Base-by-base conservation (phyloP, 2,329 filamentous ascomycete species). In the Neofusicoccum ribis region DNA sequence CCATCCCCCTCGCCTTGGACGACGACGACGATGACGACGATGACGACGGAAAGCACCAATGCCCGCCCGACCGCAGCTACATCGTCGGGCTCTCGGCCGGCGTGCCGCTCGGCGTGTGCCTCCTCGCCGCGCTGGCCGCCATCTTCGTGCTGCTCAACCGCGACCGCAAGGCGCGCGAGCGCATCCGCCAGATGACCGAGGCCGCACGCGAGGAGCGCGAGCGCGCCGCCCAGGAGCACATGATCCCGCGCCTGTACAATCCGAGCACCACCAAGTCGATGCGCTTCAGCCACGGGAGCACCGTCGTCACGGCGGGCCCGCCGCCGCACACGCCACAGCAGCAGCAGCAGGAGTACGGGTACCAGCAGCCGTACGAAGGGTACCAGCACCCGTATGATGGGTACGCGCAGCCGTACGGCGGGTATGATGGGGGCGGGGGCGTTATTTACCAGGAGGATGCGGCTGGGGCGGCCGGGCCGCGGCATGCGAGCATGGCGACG, bases 161-260 rank as follows among this genome's bases (percentile, higher is more conserved):
- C 43, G 56, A 60, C 43, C 56, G 56, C 56, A 60, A 60, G 56
- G 56, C 56, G n/a, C 41, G 56, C 41, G 56, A 60, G 15, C 56
- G 56, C 43, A 60, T 60, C 56, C 41, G 43, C 27, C 14, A n/a
- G 8, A 46, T 60, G 56, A 47, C 41, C 43, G 56, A 60, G 56
- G 15, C 41, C 5, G 56, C 56, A 14, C 56, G 56, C 31, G 56
- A 60, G 43, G 56, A 60, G 56, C 56, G 56, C 27, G 56, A 60
- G 56, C 56, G 56, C 56, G 43, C 34, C 56, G 56, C 56, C 56
- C 56, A 36, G 43, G 56, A 47, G 23, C 56, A 60, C 43, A 27
- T 60, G n/a, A 20, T 47, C 41, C 56, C 56, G 31, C 56, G 56
- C 43, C 14, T 60, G n/a, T 60, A 60, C n/a, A 15, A 20, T 41